Base-by-base conservation (phyloP, 331 rosid species). In the Quercus phellos region DNA sequence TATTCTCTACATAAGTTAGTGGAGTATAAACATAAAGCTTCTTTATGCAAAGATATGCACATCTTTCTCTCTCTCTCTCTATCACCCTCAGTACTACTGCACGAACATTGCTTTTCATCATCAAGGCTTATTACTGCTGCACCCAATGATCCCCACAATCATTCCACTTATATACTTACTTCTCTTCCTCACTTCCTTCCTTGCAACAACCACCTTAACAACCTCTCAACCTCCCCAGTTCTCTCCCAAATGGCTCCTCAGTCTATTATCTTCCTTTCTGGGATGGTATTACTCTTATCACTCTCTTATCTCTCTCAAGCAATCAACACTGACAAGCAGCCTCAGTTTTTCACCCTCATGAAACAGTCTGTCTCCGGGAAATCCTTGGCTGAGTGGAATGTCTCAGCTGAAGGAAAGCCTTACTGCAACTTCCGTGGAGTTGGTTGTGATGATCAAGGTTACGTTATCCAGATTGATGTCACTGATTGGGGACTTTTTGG, bases 11-110 rank as follows among this genome's bases (percentile, higher is more conserved):
- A 70, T 61, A 72, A 68, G 67, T 70, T 75, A 79, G 96, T 85
- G 86, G 94, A 85, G 96, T 82, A 81, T 86, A 90, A 89, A 84
- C 85, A 19, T 74, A 90, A 91, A 91, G 98, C 80, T 70, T 82
- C 97, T 90, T 92, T 92, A 80, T 61, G 60, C 91, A 88, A 91
- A 90, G 87, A 85, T 66, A 84, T 82, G 83, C 82, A 71, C 74
- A 24, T 26, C 80, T 50, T 38, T 60, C 81, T 63, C 59, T 68
- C 43, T 60, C 19, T 56, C 18, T 74, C 68, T 51, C 9, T 38
- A 14, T 4, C 19, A 38, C 46, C 51, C 46, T 68, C 73, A 69
- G 58, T 73, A 72, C 69, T 24, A 72, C 82, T 66, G 66, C 82
- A 74, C 78, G 73, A 81, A 74, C 84, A 83, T 83, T 73, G 78